Base-by-base conservation (phyloP, 805 yeast species). In the Yamadazyma paraphyllophila region DNA sequence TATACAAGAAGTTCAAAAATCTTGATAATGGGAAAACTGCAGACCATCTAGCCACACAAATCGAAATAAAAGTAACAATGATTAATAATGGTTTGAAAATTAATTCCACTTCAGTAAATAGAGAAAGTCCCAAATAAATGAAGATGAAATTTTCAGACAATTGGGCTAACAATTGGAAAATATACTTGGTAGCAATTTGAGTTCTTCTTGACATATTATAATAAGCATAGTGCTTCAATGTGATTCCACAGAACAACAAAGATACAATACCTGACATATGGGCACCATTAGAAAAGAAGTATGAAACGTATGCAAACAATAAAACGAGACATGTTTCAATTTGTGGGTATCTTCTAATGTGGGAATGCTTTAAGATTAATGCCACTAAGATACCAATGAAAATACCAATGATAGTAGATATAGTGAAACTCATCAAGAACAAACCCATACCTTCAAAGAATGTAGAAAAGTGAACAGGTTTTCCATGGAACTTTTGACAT, bases 211-310 rank as follows among this genome's bases (percentile, higher is more conserved):
- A 89, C 99, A 94, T 94, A 67, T 92, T 95, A 68, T 80, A 94
- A 68, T 91, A 91, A 12, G 98, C 99, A 61, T 94, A 94, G 66
- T 95, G 98, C 64, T 92, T 94, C 63, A 94, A 71, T 1, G 99
- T 92, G 51, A 94, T 94, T 45, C 99, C 99, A 63, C 97, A 92
- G 69, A 94, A 94, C 53, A 94, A 69, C 53, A 94, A 73, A 1
- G 97, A 90, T 6, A 92, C 98, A 53, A 92, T 92, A 38, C 99
- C 99, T 5, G 98, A 91, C 99, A 94, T 94, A 63, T 95, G 99
- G 58, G 98, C 95, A 41, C 99, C 99, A 60, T 94, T 94, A 36
- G 98, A 91, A 66, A 94, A 94, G 73, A 94, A 94, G 66, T 94
- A 94, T 0, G 97, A 89, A 58, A 90, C 96, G 63, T 94, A 94